phyloP scores from a whole-genome alignment of 257 asterid species.

The Solanum peruvianum region DNA sequence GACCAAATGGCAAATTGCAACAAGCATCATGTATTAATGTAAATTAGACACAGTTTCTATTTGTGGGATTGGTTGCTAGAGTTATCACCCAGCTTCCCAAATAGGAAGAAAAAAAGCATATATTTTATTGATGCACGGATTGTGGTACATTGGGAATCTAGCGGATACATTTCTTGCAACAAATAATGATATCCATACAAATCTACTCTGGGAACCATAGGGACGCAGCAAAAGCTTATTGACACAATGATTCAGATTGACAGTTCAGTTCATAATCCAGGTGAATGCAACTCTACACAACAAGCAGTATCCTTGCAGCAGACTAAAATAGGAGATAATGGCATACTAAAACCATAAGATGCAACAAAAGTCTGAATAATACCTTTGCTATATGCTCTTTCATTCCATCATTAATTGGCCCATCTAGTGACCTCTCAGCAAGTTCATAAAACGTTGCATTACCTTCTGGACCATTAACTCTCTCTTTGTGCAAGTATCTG shows the following conservation, averaged over 20 bases:
- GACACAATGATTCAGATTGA: neutral
- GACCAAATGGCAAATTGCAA: neutral
- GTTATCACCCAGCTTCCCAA: neutral
- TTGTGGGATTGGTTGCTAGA: neutral
- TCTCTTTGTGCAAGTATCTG: slow-evolving; percentile 88
- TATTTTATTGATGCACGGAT: neutral
- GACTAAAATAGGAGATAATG: neutral
- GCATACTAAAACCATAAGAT: neutral
- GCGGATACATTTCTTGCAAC: neutral
- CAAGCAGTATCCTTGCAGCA: neutral
- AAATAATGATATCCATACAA: neutral
- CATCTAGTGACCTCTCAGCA: slow-evolving; percentile 90
- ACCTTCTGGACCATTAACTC: slow-evolving; percentile 76
- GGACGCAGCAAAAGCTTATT: neutral
- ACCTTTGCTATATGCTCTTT: slow-evolving; percentile 66
- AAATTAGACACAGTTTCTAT: neutral
- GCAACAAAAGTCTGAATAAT: neutral
- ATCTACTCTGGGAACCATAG: neutral
- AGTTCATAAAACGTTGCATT: slow-evolving; percentile 56
- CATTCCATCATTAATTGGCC: slow-evolving; percentile 27
- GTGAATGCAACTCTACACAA: neutral
- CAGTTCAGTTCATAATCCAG: neutral
- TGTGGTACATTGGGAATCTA: neutral
- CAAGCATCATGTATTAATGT: neutral
- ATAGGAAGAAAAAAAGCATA: neutral